These are phyloP conservation scores for Trichosporon inkin DNA, from an alignment of 1,284 basidiomycete species.

Conservation along the genomic window DNA sequence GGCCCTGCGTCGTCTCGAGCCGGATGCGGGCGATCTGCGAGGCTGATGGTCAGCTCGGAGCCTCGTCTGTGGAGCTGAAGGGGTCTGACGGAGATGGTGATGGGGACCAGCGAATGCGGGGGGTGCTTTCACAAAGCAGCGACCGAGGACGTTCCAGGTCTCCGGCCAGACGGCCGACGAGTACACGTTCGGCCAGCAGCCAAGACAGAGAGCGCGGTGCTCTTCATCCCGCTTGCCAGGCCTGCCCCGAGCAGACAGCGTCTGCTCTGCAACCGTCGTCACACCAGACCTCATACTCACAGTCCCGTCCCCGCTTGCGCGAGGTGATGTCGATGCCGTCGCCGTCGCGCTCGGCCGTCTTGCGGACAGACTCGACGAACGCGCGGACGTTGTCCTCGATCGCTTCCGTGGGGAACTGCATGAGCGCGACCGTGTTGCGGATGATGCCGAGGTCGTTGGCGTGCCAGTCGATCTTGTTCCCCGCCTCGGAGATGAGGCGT, in stretches of 20 bases:
- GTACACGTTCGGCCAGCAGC: no score
- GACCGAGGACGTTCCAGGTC: no score
- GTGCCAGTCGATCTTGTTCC: conserved; percentile 85
- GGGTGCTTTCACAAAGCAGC: no score
- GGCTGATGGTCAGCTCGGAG: conserved; percentile 51
- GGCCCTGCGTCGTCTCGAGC: conserved; percentile 79
- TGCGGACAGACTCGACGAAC: conserved; percentile 66
- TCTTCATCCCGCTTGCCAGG: no score
- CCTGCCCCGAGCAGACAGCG: background rate
- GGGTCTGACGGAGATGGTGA: background rate
- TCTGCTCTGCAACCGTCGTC: no score
- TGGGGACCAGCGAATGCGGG: no score
- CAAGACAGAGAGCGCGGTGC: no score
- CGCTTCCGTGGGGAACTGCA: conserved; percentile 68
- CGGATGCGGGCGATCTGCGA: conserved; percentile 68
- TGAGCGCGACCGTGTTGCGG: conserved; percentile 51
- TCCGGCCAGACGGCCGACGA: no score
- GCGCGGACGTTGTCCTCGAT: conserved; percentile 74
- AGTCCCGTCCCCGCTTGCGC: conserved; percentile 30
- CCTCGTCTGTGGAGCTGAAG: conserved; percentile 6
- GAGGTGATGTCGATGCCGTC: conserved; percentile 18
- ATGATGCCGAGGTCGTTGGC: conserved; percentile 84
- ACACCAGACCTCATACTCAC: background rate
- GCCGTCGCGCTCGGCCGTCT: conserved; percentile 24
- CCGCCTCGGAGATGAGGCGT: conserved; percentile 71